Percentiles rank a stretch among this genome's conserved stretches.
These are phyloP conservation scores for Dalbergia cultrata DNA, from an alignment of 306 rosid genomes.

Conservation along the genomic window DNA sequence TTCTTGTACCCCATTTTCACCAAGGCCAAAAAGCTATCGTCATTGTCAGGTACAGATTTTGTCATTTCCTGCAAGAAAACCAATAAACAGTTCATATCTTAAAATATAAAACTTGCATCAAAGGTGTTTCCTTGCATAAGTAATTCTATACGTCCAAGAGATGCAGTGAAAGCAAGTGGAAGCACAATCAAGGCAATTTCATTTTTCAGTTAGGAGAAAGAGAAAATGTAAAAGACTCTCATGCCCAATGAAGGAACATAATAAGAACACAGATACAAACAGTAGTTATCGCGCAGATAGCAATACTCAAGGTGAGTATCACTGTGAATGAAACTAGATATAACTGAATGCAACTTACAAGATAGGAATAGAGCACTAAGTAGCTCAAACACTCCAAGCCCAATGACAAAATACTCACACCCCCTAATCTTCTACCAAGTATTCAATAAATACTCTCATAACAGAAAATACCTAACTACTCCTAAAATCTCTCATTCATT, in stretches of 20 bases:
- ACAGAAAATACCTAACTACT: too few relatives aligned
- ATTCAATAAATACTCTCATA: too few relatives aligned
- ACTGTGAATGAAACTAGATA: too few relatives aligned
- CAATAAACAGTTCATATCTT: constrained; percentile 31
- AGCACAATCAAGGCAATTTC: constrained; percentile 5
- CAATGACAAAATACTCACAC: too few relatives aligned
- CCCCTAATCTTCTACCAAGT: too few relatives aligned
- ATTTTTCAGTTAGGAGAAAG: constrained; percentile 6
- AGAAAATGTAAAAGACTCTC: background rate
- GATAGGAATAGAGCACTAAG: too few relatives aligned
- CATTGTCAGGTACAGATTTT: constrained; percentile 54
- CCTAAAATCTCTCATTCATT: too few relatives aligned
- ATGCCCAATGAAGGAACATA: background rate
- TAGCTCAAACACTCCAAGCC: too few relatives aligned
- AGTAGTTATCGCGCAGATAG: too few relatives aligned
- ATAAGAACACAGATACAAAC: too few relatives aligned
- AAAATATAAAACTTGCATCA: constrained; percentile 16
- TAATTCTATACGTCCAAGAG: constrained; percentile 2
- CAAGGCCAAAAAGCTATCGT: constrained; percentile 52
- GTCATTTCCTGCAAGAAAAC: constrained; percentile 61
- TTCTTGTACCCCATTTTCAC: constrained; percentile 76
- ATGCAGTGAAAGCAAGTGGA: constrained; percentile 26
- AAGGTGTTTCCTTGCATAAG: constrained; percentile 12
- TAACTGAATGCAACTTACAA: too few relatives aligned
- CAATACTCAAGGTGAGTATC: too few relatives aligned